Evolutionary conservation across 345 rosid genomes (phyloP).

Genomic region (Geranium rotundifolium): DNA sequence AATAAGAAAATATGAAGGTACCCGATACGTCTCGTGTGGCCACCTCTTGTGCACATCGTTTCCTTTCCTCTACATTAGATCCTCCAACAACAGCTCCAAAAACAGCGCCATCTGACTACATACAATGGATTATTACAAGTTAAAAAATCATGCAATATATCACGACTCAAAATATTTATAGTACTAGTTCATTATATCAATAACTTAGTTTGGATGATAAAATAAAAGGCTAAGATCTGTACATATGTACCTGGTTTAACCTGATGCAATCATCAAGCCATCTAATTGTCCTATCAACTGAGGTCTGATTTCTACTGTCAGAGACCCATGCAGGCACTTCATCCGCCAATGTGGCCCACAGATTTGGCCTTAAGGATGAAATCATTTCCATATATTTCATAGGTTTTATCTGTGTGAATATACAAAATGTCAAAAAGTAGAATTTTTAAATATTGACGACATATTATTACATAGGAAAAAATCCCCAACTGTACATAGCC

Average conservation of each 20-base stretch:
- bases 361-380: constrained; percentile 47
- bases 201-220: background rate
- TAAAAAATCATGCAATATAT: too few species aligned
- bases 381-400: constrained; percentile 48
- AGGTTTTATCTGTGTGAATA: constrained; percentile 38
- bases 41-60: constrained; percentile 42
- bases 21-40: constrained; percentile 50
- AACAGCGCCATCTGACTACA: constrained; percentile 43
- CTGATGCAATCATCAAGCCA: constrained; percentile 75
- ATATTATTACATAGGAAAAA: too few species aligned
- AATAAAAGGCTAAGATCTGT: background rate
- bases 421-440: background rate
- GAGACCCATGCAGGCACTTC: constrained; percentile 71
- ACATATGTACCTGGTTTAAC: constrained; percentile 28
- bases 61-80: constrained; percentile 39
- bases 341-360: constrained; percentile 65
- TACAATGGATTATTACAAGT: constrained; percentile 5
- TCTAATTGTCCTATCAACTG: constrained; percentile 57
- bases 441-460: background rate
- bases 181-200: too few species aligned
- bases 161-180: too few species aligned
- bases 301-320: constrained; percentile 41
- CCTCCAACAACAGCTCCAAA: constrained; percentile 79
- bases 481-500: too few species aligned
- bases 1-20: constrained; percentile 7